Percentiles rank a stretch among this genome's conserved stretches.
phyloP scores from a whole-genome alignment of 805 yeast genomes.

The Tetrapisispora namnaoensis region DNA sequence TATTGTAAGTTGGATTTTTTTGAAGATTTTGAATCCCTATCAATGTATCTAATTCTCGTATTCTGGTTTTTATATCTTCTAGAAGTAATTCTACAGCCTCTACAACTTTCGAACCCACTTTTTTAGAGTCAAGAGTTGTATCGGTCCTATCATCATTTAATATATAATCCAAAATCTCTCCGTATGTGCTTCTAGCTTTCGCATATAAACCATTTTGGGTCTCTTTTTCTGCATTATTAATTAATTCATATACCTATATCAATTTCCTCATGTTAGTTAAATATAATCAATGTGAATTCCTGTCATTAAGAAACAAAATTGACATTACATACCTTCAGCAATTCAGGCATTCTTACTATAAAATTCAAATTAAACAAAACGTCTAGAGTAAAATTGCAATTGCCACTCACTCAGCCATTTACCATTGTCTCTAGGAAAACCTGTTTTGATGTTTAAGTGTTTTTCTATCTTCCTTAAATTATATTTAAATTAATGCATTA shows the following conservation, averaged over 20 bases:
- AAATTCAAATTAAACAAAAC: too few relatives aligned
- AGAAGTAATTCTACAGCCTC: constrained; percentile 7
- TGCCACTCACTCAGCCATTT: too few relatives aligned
- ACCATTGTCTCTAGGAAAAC: too few relatives aligned
- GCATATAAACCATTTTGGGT: constrained; percentile 34
- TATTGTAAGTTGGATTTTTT: background rate
- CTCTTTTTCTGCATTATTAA: constrained; percentile 42
- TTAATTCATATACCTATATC: constrained; percentile 38
- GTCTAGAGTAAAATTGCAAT: too few relatives aligned
- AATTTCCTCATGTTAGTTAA: background rate
- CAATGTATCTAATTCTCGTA: constrained; percentile 27
- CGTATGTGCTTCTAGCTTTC: constrained; percentile 5
- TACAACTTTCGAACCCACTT: constrained; percentile 3
- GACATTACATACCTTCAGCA: background rate
- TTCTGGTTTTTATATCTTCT: constrained; percentile 24
- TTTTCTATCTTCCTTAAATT: too few relatives aligned
- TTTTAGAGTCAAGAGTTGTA: background rate
- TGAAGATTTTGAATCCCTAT: constrained; percentile 4
- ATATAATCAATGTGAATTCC: too few relatives aligned
- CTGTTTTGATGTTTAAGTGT: too few relatives aligned
- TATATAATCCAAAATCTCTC: constrained; percentile 5
- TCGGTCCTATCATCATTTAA: background rate
- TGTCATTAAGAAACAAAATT: too few relatives aligned
- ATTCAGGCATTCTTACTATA: background rate
- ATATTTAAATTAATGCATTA: too few relatives aligned